Evolutionary conservation across 2,329 filamentous ascomycete genomes (phyloP).

Genomic region (Meredithiella fracta): DNA sequence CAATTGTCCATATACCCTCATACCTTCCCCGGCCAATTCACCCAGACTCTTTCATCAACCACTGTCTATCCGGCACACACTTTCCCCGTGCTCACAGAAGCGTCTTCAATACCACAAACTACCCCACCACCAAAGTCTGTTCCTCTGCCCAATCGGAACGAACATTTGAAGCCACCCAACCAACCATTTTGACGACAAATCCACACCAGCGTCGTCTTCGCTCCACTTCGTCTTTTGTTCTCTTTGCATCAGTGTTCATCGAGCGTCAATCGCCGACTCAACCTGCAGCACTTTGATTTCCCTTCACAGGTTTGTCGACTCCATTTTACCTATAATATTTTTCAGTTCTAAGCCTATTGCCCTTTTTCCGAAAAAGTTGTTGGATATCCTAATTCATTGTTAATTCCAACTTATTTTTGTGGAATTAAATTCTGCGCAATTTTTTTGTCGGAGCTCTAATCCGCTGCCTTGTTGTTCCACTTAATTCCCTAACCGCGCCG

Average conservation of each 20-base stretch:
- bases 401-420: neutral
- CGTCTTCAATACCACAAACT: neutral
- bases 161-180: neutral
- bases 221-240: neutral
- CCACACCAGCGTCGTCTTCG: neutral
- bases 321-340: neutral
- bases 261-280: neutral
- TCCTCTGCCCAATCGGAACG: no score
- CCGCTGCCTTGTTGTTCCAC: neutral
- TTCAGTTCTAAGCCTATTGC: neutral
- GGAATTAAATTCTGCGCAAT: neutral
- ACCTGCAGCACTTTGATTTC: neutral
- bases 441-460: constrained; percentile 1
- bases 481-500: neutral
- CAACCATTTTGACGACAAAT: neutral
- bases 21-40: neutral
- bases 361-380: constrained; percentile 1
- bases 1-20: neutral
- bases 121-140: no score
- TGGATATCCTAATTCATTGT: neutral
- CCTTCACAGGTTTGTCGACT: neutral
- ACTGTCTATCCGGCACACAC: constrained; percentile 6
- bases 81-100: neutral
- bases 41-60: neutral
- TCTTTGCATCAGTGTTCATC: neutral